Evolutionary conservation across 306 rosid species (phyloP).

Genomic region (Potentilla sterilis): DNA sequence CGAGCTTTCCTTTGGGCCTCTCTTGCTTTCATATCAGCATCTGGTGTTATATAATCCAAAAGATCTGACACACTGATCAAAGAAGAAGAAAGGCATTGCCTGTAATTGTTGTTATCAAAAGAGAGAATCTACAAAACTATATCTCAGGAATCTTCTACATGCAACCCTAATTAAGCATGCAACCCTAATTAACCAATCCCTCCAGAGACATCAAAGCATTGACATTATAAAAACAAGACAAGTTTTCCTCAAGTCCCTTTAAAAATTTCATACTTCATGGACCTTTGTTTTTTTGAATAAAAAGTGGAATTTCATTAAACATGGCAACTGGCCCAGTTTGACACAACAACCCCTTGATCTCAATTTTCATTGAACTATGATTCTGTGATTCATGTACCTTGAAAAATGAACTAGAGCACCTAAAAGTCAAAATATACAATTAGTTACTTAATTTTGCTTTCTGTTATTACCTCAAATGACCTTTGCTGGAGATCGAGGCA

Average conservation of each 20-base stretch:
- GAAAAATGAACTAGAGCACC: neutral
- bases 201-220: neutral
- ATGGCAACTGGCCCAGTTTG: neutral
- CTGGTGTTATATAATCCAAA: constrained; percentile 93
- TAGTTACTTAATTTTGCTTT: neutral
- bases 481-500: constrained; percentile 98
- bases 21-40: constrained; percentile 84
- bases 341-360: neutral
- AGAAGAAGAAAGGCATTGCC: neutral
- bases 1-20: constrained; percentile 93
- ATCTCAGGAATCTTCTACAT: neutral
- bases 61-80: constrained; percentile 90
- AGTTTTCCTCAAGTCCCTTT: neutral
- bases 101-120: neutral
- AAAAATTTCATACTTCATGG: neutral
- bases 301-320: neutral
- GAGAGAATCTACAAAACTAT: neutral
- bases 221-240: neutral
- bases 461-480: constrained; percentile 75
- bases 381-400: neutral
- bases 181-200: neutral
- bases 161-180: neutral
- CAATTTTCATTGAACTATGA: neutral
- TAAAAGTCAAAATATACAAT: neutral
- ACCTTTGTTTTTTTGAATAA: neutral